These are phyloP conservation scores for Phanerochaete carnosa DNA, from an alignment of 768 basidiomycete species.

Conservation along the genomic window DNA sequence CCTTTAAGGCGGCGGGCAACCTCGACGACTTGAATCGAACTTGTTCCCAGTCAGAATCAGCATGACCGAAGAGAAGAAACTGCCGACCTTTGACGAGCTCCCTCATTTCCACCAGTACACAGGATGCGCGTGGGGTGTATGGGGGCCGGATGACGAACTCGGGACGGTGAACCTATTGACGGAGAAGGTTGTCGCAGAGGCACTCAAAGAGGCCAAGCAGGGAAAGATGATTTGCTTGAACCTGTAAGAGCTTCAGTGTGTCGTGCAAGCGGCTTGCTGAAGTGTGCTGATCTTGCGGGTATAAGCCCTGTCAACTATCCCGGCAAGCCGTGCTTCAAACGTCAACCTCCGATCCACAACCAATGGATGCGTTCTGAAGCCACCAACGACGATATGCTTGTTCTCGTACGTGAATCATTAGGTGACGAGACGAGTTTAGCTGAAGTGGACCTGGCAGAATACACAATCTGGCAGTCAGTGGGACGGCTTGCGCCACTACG, in stretches of 20 bases:
- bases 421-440: neutral
- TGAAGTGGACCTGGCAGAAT: constrained; percentile 40
- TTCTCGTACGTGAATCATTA: constrained; percentile 16
- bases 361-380: constrained; percentile 29
- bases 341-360: constrained; percentile 50
- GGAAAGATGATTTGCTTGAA: constrained; percentile 54
- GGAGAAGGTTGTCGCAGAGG: constrained; percentile 54
- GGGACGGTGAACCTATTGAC: constrained; percentile 68
- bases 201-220: constrained; percentile 54
- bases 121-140: constrained; percentile 69
- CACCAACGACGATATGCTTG: constrained; percentile 21
- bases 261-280: neutral
- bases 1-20: too few relatives aligned
- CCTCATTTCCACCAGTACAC: constrained; percentile 36
- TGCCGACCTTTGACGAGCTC: constrained; percentile 48
- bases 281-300: neutral
- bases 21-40: too few relatives aligned
- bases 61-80: constrained; percentile 18
- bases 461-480: constrained; percentile 71
- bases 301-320: constrained; percentile 67
- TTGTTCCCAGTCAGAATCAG: neutral
- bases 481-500: constrained; percentile 64
- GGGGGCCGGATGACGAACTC: constrained; percentile 63
- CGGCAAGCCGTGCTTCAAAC: constrained; percentile 57
- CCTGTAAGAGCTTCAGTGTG: constrained; percentile 40